These are phyloP conservation scores for Solanum aculeatissimum DNA, from an alignment of 305 asterid genomes.

Conservation along the genomic window DNA sequence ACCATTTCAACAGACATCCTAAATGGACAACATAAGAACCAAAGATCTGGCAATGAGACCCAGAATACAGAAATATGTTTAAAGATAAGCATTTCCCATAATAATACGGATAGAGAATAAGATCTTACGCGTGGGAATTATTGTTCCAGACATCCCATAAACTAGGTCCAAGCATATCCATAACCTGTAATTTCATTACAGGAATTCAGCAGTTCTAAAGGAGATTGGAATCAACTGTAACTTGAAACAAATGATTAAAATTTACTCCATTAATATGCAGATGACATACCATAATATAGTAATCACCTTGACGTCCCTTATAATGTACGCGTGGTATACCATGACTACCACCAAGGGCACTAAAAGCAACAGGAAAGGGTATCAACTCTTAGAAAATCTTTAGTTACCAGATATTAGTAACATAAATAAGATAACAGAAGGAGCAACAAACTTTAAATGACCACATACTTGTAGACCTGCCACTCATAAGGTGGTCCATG, in stretches of 20 bases:
- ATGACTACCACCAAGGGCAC: slow-evolving; percentile 79
- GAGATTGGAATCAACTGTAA: neutral
- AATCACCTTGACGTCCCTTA: slow-evolving; percentile 86
- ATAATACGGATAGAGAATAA: neutral
- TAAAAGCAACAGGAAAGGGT: slow-evolving; percentile 14
- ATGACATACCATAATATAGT: slow-evolving; percentile 63
- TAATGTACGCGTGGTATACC: slow-evolving; percentile 87
- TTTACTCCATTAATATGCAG: neutral
- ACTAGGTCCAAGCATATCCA: slow-evolving; percentile 96
- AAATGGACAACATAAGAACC: slow-evolving; percentile 2
- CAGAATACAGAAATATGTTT: neutral
- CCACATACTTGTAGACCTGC: slow-evolving; percentile 84
- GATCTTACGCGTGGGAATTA: slow-evolving; percentile 53
- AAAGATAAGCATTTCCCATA: neutral
- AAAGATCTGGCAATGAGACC: neutral
- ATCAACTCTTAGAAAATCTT: neutral
- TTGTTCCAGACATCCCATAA: slow-evolving; percentile 96
- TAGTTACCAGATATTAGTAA: neutral
- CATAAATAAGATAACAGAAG: neutral
- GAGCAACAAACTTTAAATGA: neutral
- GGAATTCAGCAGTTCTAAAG: neutral
- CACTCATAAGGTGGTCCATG: slow-evolving; percentile 83
- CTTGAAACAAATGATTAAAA: neutral
- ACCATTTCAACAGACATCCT: slow-evolving; percentile 94
- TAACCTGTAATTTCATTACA: slow-evolving; percentile 41